phyloP scores from a whole-genome alignment of 805 yeast genomes.

The Pichia cephalocereana region DNA sequence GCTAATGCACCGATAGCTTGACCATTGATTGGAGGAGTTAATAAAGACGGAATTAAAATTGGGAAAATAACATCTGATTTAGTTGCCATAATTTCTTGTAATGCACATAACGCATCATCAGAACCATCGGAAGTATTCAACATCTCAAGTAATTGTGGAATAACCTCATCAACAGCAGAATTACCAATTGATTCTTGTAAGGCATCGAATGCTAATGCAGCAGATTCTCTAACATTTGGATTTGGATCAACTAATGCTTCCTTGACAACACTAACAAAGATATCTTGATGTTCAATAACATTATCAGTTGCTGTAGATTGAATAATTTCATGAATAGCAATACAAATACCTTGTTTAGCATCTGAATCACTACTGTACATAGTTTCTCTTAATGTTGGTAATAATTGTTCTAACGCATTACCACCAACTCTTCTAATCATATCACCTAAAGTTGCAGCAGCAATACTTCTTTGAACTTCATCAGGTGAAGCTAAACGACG shows the following conservation, averaged over 20 bases:
- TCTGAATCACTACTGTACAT: constrained; percentile 58
- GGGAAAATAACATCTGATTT: constrained; percentile 92
- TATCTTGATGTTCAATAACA: constrained; percentile 53
- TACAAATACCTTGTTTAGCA: constrained; percentile 92
- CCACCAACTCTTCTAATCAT: constrained; percentile 90
- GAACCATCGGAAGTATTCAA: constrained; percentile 43
- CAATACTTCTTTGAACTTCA: constrained; percentile 70
- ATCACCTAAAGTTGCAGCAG: constrained; percentile 91
- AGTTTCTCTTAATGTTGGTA: constrained; percentile 75
- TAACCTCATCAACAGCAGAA: constrained; percentile 75
- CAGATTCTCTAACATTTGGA: constrained; percentile 74
- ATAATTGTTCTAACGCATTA: constrained; percentile 69
- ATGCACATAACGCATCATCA: constrained; percentile 74
- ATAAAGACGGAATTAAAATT: constrained; percentile 74
- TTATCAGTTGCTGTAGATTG: constrained; percentile 59
- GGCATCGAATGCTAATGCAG: constrained; percentile 84
- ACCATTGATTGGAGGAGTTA: constrained; percentile 83
- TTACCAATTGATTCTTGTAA: constrained; percentile 78
- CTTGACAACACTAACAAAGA: constrained; percentile 66
- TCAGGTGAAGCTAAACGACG: constrained; percentile 77
- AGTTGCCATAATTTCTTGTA: constrained; percentile 85
- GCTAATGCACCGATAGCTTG: constrained; percentile 79
- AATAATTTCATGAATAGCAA: constrained; percentile 81
- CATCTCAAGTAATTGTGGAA: constrained; percentile 73
- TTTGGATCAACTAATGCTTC: constrained; percentile 70